Evolutionary conservation across 345 rosid species (phyloP).

Genomic region (Tarenaya hassleriana): DNA sequence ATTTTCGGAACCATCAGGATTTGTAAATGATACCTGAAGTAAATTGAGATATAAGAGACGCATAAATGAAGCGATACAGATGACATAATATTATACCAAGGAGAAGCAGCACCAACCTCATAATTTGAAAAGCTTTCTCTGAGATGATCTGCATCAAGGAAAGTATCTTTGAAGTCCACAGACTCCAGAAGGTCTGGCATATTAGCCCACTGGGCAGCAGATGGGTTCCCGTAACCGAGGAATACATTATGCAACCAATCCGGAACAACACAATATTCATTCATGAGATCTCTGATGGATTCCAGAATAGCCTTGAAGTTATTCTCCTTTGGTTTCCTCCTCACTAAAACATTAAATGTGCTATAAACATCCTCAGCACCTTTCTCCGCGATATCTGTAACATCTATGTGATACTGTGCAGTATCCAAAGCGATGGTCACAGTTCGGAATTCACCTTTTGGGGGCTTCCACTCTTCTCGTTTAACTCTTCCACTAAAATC

Average conservation of each 20-base stretch:
- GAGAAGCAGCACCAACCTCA: conserved; percentile 46
- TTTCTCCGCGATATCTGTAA: conserved; percentile 80
- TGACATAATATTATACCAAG: conserved; percentile 15
- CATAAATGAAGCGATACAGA: conserved; percentile 15
- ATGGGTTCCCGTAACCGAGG: conserved; percentile 97
- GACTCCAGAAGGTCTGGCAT: conserved; percentile 88
- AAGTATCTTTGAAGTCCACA: conserved; percentile 95
- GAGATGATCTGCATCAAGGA: conserved; percentile 71
- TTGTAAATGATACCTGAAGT: conserved; percentile 62
- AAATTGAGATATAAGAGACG: conserved; percentile 16
- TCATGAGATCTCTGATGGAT: conserved; percentile 99
- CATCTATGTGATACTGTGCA: conserved; percentile 98
- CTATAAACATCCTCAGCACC: conserved; percentile 91
- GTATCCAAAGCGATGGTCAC: conserved; percentile 91
- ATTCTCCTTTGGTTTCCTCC: conserved; percentile 99
- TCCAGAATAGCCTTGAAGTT: conserved; percentile 97
- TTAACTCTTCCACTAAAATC: conserved; percentile 91
- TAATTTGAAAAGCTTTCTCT: conserved; percentile 66
- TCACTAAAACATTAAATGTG: conserved; percentile 83
- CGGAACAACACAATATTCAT: conserved; percentile 97
- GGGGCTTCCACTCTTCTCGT: conserved; percentile 97
- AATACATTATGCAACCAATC: conserved; percentile 95
- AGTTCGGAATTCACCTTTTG: conserved; percentile 93
- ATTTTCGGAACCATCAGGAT: conserved; percentile 59
- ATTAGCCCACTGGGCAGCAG: conserved; percentile 98